phyloP scores from a whole-genome alignment of 23 red algal genomes.

The Chondrus crispus region DNA sequence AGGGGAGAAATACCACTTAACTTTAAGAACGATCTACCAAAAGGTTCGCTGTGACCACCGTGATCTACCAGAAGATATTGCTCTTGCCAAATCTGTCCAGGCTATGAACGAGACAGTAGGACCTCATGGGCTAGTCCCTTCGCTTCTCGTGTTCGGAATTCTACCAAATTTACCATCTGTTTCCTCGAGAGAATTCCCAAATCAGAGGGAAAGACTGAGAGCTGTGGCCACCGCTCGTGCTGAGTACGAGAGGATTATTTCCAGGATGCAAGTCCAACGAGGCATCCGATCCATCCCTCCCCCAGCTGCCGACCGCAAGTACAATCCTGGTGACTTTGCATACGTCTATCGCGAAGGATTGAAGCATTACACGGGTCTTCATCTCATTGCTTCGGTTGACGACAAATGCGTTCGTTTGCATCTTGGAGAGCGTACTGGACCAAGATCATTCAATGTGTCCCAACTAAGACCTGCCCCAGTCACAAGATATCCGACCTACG shows the following conservation, averaged over 20 bases:
- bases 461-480: background rate
- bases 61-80: background rate
- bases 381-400: background rate
- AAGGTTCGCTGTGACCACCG: background rate
- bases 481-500: background rate
- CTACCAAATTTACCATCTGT: background rate
- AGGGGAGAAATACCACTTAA: background rate
- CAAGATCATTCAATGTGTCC: background rate
- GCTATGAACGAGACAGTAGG: background rate
- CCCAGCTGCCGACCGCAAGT: background rate
- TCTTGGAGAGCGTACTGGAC: background rate
- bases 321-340: background rate
- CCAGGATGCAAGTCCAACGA: background rate
- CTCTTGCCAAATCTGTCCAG: background rate
- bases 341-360: background rate
- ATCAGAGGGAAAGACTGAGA: background rate
- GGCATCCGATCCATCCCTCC: background rate
- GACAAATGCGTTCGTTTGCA: background rate
- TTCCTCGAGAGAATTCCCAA: background rate
- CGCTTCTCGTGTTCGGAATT: background rate
- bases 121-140: background rate
- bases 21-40: background rate
- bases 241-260: background rate
- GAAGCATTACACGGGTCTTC: background rate
- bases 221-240: background rate